These are phyloP conservation scores for Zizania palustris DNA, from an alignment of 202 grass and related monocot species.

Conservation along the genomic window DNA sequence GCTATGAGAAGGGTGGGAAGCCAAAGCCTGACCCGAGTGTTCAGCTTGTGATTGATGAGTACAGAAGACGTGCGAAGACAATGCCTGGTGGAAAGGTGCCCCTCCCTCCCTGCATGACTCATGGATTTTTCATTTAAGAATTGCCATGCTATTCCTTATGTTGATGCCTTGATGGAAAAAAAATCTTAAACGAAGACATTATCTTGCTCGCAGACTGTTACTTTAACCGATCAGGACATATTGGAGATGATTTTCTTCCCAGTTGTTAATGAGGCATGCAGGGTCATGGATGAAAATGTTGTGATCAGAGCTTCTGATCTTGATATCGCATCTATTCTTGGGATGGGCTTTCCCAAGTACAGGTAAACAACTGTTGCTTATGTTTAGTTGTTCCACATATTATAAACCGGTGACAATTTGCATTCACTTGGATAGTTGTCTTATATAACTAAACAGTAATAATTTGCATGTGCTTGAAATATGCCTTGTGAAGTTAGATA, in stretches of 20 bases:
- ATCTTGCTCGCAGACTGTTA: conserved; percentile 69
- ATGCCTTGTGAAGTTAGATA: conserved; percentile 11
- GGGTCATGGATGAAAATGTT: conserved; percentile 91
- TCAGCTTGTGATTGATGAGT: conserved; percentile 78
- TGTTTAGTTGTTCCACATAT: conserved; percentile 30
- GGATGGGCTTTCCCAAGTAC: conserved; percentile 98
- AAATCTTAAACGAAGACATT: conserved; percentile 24
- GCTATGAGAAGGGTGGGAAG: conserved; percentile 92
- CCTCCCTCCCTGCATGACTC: background rate
- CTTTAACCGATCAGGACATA: conserved; percentile 77
- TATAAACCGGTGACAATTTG: background rate
- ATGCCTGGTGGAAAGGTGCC: conserved; percentile 83
- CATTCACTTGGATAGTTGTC: background rate
- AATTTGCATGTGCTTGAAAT: conserved; percentile 19
- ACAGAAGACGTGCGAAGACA: conserved; percentile 55
- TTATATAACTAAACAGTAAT: background rate
- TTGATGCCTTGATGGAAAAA: conserved; percentile 23
- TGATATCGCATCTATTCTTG: conserved; percentile 94
- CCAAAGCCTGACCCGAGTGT: conserved; percentile 93
- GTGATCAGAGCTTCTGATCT: conserved; percentile 90
- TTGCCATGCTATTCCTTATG: conserved; percentile 11
- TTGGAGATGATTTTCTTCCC: conserved; percentile 99
- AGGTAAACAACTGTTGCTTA: conserved; percentile 53
- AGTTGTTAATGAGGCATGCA: conserved; percentile 92
- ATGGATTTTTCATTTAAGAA: conserved; percentile 30